Evolutionary conservation across 2,329 filamentous ascomycete genomes (phyloP).

Genomic region (Xylaria sp.): DNA sequence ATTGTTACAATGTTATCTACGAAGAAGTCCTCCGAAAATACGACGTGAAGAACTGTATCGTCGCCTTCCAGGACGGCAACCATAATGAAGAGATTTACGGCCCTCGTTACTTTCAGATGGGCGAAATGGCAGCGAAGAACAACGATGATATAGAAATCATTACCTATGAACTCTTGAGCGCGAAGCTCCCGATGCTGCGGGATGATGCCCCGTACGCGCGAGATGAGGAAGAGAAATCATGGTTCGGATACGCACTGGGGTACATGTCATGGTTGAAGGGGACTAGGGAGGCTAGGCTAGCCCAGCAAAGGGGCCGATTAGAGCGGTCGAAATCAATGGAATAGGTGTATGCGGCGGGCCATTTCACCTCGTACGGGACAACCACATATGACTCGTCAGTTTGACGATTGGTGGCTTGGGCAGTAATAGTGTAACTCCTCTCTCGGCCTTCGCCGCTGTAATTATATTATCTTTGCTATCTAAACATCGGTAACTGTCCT

Average conservation of each 20-base stretch:
- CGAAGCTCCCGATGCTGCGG: background rate
- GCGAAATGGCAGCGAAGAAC: too few species aligned
- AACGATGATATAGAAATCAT: background rate
- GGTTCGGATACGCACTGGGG: background rate
- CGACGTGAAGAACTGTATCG: background rate
- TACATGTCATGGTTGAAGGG: background rate
- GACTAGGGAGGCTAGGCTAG: background rate
- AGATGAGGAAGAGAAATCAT: background rate
- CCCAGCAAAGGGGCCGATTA: background rate
- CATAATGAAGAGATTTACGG: background rate
- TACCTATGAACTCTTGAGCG: background rate
- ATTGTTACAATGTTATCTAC: background rate
- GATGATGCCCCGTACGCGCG: background rate
- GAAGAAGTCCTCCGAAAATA: background rate
- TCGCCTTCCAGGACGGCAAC: background rate
- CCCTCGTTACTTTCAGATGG: background rate
- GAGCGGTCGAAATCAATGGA: background rate
- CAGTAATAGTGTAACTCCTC: background rate
- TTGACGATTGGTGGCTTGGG: background rate
- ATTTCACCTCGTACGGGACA: background rate
- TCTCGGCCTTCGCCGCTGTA: background rate
- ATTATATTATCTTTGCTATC: background rate
- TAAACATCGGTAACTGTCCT: background rate
- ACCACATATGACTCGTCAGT: background rate
- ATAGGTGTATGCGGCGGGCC: background rate